Evolutionary conservation across 352 stramenopile species (phyloP), one percentile per base, ranked within the genome.

Genomic region (Globisporangium spiculum): DNA sequence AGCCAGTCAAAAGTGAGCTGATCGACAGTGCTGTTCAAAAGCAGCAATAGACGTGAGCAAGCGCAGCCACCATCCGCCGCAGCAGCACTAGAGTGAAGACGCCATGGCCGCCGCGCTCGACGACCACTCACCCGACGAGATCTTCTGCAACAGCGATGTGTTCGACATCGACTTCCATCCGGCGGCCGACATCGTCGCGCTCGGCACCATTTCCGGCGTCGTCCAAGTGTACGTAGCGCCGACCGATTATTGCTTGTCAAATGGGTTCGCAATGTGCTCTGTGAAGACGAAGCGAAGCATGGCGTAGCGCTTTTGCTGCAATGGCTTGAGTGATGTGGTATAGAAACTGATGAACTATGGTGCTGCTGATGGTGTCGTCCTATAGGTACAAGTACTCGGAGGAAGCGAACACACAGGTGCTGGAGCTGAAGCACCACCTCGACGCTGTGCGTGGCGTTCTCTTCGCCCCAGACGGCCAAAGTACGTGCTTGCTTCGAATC

Each of bases 131-230:
- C 87, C 87, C 14, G 80, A 92, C 54, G 86, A 95, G 41, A 91
- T 96, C 61, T 76, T 78, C 65, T 90, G 86, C 72, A 69, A 76
- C 58, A 84, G 78, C 60, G 82, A 95, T 34, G 86, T 95, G 30
- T 94, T 95, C 62, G 85, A 94, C 76, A 86, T 95, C 58, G 86
- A 92, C 75, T 96, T 96, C 74, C 89, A 96, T 63, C 89, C 89
- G 41, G 65, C 76, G 38, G 64, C 78, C 22, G 73, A 92, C 54
- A 87, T 94, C 44, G 73, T 96, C 55, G 88, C 86, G 41, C 66
- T 93, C 22, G 88, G 84, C 62, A 85, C 72, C 64, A 91, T 96
- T 68, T 77, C 80, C 20, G 89, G 89, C 64, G 69, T 89, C 67
- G 86, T 96, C 63, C 76, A 96, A 94, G 74, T 93, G 82, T 95